Evolutionary conservation across 2,329 filamentous ascomycete genomes (phyloP), one percentile per base, ranked within the genome.

Genomic region (Penicillium crustosum): DNA sequence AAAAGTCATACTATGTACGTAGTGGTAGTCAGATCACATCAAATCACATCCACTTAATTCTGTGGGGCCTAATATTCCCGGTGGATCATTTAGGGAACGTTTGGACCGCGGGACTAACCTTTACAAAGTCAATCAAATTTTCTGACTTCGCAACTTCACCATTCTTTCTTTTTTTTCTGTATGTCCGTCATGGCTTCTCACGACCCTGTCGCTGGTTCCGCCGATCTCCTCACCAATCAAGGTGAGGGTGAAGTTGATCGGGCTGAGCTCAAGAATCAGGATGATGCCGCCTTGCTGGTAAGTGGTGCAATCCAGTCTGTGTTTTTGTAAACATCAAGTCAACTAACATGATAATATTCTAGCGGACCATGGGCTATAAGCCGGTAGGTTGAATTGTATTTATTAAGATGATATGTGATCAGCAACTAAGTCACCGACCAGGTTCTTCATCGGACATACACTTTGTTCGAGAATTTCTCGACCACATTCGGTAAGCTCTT

Each of bases 391-490:
- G n/a, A 43, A n/a, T 12, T 13, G n/a, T 45, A 27, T 49, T 36
- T 15, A 33, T 57, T 19, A 12, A 21, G 41, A 17, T 29, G 27
- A 21, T 42, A 10, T 7, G 15, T 12, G 50, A 44, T 43, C 21
- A 35, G 25, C 25, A 61, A 56, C 43, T 60, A 65, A 60, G 66
- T 57, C 55, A 17, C 33, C 17, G 35, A 12, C 49, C 58, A 84
- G 82, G 80, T 83, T 50, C 73, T 86, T 39, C 82, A 84, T 69
- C 76, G 83, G 59, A 83, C 81, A 38, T 85, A 84, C 65, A 81
- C 81, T 33, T 73, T 83, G 17, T 78, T 85, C 53, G 83, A 86
- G 66, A 85, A 83, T 68, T 86, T 86, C 65, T 78, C 83, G 3
- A 84, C 83, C 2, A 83, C 82, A 13, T 85, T 85, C 62, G 82